Evolutionary conservation across 2,329 filamentous ascomycete genomes (phyloP).

Genomic region (Cordyceps javanica): DNA sequence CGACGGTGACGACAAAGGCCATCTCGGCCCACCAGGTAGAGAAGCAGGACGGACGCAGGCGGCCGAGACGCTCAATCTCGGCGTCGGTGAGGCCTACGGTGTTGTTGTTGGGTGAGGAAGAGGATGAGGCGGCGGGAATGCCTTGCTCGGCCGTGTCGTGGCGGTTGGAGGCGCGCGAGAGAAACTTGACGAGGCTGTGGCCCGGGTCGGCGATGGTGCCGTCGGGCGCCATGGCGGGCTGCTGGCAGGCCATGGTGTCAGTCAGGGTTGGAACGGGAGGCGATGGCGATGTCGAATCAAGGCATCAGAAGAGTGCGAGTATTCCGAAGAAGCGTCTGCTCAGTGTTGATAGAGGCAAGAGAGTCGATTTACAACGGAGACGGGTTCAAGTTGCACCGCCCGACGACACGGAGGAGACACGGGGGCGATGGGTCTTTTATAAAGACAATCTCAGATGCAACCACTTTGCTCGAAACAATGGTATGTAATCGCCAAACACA

Average conservation of each 20-base stretch:
- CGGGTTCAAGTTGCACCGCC: no score
- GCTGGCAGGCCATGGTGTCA: slow-evolving; percentile 3
- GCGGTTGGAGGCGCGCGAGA: background rate
- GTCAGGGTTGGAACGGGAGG: no score
- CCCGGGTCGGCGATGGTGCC: background rate
- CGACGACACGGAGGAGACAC: no score
- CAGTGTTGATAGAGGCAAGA: no score
- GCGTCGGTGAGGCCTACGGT: slow-evolving; percentile 17
- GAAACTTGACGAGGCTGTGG: background rate
- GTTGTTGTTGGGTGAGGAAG: slow-evolving; percentile 5
- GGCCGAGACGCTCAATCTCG: slow-evolving; percentile 54
- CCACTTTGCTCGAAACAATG: background rate
- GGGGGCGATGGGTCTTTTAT: no score
- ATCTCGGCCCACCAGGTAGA: slow-evolving; percentile 47
- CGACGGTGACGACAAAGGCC: slow-evolving; percentile 55
- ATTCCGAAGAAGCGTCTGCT: background rate
- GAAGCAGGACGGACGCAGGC: slow-evolving; percentile 54
- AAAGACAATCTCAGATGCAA: background rate
- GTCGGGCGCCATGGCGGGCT: slow-evolving; percentile 11
- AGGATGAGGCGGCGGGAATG: no score
- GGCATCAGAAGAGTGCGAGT: background rate
- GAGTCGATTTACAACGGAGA: no score
- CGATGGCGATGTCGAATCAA: background rate
- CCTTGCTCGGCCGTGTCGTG: background rate
- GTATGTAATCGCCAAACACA: background rate